Evolutionary conservation across 2,329 filamentous ascomycete species (phyloP), one percentile per base, ranked within the genome.

Genomic region (Zarea fungicola): DNA sequence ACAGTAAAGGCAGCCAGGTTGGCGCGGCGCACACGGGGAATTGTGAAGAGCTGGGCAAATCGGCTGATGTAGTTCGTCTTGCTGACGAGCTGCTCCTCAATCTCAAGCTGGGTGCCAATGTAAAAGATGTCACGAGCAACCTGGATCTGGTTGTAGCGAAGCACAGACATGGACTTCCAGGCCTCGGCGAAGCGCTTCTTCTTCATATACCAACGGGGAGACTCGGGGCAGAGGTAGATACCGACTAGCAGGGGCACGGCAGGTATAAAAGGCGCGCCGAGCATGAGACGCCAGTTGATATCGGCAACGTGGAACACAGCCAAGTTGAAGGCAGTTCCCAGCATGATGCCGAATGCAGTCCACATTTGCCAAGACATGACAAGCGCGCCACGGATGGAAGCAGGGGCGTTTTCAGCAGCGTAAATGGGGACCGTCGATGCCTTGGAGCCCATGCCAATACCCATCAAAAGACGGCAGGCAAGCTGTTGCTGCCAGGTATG

Each of bases 311-410:
- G 39, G 21, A 43, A 49, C 40, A 49, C 47, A 26, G 47, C 47
- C 18, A 49, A 34, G 32, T 49, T 49, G 21, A 49, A 49, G 26
- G 47, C 47, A 21, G 47, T 84, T 25, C 83, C 83, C 13, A 81
- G 65, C 56, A 81, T 75, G 54, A 83, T 82, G 41, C 80, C 80
- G 57, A 83, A 79, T 2, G 76, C 76, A 4, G 76, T 82, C 79
- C 81, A 85, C 65, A 85, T 71, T 66, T 91, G 69, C 87, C 87
- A 92, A 53, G 83, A 83, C 87, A 92, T 92, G 54, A 91, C 87
- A 18, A 93, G 72, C 6, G 84, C 86, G 55, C 86, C 85, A 61
- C 86, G 80, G 48, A 89, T 84, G 2, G 73, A 64, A 2, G 85
- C 81, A 0, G 86, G 86, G 0, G 83, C 78, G 49, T 81, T 87